These are phyloP conservation scores for Chlorella vulgaris DNA, from an alignment of 139 green algal species.

Conservation along the genomic window DNA sequence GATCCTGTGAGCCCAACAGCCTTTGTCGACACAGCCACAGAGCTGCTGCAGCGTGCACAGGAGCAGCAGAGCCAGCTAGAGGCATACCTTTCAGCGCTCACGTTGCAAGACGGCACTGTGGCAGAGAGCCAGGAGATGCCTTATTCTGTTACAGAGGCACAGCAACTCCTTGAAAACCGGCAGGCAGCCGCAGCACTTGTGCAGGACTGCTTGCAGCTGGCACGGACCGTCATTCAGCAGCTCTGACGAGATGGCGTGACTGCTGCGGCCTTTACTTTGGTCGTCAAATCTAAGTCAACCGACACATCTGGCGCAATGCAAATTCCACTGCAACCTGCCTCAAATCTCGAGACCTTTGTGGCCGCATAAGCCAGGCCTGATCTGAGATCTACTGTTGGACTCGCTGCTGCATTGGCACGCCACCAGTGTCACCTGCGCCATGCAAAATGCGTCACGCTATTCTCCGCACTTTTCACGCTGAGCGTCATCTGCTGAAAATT, in stretches of 20 bases:
- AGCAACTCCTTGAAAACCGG: slow-evolving; percentile 12
- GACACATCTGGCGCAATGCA: too few species aligned
- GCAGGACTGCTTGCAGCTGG: neutral
- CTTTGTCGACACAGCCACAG: slow-evolving; percentile 4
- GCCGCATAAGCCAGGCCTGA: too few species aligned
- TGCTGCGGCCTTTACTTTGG: neutral
- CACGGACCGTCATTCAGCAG: neutral
- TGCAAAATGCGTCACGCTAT: too few species aligned
- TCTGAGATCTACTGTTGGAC: too few species aligned
- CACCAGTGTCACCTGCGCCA: too few species aligned
- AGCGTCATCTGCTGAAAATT: neutral
- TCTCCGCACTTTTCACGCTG: too few species aligned
- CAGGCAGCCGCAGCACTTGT: slow-evolving; percentile 6
- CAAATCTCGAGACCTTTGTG: too few species aligned
- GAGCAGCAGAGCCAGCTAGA: slow-evolving; percentile 24
- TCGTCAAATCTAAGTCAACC: neutral
- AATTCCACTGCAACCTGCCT: too few species aligned
- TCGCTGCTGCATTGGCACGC: too few species aligned
- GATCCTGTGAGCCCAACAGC: slow-evolving; percentile 14
- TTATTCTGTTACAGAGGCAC: neutral
- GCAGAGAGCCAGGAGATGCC: neutral
- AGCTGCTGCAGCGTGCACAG: neutral
- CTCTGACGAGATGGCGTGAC: neutral
- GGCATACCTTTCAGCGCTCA: neutral
- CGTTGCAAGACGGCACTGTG: neutral